phyloP scores from a whole-genome alignment of 1,284 basidiomycete genomes.

The Rhodotorula sp. region DNA sequence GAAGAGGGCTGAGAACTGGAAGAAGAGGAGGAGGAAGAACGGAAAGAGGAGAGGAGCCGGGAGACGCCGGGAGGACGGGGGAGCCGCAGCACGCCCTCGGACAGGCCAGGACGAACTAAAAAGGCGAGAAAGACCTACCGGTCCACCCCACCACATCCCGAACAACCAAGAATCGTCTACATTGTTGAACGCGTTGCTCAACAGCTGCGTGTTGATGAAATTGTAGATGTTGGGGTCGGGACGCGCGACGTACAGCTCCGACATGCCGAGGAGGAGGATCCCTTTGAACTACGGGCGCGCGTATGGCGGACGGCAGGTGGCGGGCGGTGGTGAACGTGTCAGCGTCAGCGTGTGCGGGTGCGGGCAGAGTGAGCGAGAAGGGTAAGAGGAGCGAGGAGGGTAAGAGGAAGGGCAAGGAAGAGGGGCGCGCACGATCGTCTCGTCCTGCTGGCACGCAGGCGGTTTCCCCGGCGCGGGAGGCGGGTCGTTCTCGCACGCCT shows the following conservation, averaged over 20 bases:
- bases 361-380: no score
- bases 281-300: conserved; percentile 31
- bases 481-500: conserved; percentile 32
- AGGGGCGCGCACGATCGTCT: conserved; percentile 22
- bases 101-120: no score
- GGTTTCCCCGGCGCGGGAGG: conserved; percentile 16
- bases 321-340: no score
- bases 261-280: conserved; percentile 32
- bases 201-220: conserved; percentile 37
- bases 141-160: conserved; percentile 35
- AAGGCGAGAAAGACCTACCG: conserved; percentile 18
- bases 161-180: conserved; percentile 35
- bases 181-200: conserved; percentile 33
- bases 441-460: conserved; percentile 35
- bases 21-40: neutral
- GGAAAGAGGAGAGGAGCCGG: neutral
- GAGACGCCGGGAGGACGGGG: no score
- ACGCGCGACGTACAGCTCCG: conserved; percentile 32
- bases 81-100: no score
- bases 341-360: neutral
- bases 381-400: no score
- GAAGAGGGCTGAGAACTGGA: no score
- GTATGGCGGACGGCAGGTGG: neutral
- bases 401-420: neutral
- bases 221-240: conserved; percentile 40